phyloP scores from a whole-genome alignment of 2,329 filamentous ascomycete species.

The Cercospora brassicicola region DNA sequence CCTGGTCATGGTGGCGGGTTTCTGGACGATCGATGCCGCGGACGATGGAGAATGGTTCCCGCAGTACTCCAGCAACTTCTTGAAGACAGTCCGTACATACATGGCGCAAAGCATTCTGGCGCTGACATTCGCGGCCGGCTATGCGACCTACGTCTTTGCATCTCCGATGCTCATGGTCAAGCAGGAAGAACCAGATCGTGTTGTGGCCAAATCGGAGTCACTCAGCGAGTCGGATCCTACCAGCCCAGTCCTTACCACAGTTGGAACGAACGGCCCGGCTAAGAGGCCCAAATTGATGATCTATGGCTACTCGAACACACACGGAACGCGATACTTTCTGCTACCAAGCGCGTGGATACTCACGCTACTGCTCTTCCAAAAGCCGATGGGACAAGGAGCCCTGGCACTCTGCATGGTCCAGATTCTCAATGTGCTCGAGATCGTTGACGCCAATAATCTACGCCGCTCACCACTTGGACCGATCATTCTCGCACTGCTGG shows the following conservation, averaged over 20 bases:
- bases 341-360: conserved; percentile 76
- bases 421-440: conserved; percentile 72
- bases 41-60: conserved; percentile 82
- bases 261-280: conserved; percentile 39
- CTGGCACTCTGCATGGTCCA: conserved; percentile 84
- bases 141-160: conserved; percentile 80
- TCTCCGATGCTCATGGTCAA: conserved; percentile 79
- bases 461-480: conserved; percentile 76
- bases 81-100: conserved; percentile 74
- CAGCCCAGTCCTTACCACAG: conserved; percentile 42
- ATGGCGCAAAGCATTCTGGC: conserved; percentile 79
- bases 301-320: conserved; percentile 88
- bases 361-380: conserved; percentile 77
- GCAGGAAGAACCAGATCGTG: conserved; percentile 35
- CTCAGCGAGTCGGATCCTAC: conserved; percentile 35
- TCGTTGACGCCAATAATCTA: conserved; percentile 61
- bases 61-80: conserved; percentile 55
- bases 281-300: conserved; percentile 55
- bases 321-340: conserved; percentile 85
- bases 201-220: conserved; percentile 30
- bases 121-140: conserved; percentile 78
- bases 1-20: conserved; percentile 72
- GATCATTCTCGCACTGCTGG: conserved; percentile 79
- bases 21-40: conserved; percentile 87
- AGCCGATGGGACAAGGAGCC: conserved; percentile 89